Evolutionary conservation across 2,329 filamentous ascomycete species (phyloP), one percentile per base, ranked within the genome.

Genomic region (Phoma sp.): DNA sequence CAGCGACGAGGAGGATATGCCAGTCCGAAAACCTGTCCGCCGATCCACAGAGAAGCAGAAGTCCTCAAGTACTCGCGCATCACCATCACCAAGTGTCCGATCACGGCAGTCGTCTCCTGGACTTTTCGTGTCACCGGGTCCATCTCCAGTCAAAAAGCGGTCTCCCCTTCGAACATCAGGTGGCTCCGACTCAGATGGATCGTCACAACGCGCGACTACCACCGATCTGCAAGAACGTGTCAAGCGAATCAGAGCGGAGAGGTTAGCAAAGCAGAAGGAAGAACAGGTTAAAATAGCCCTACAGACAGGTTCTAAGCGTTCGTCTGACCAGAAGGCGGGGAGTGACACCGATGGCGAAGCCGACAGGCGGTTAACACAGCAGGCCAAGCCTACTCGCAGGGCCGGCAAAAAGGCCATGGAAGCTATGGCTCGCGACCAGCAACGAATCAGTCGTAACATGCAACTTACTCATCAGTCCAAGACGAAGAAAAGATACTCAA

Each of bases 401-500:
- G 93, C 95, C 0, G 93, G 93, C 78, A 98, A 93, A 78, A 97
- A 92, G 76, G 95, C 95, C 0, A 74, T 97, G 34, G 91, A 97
- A 71, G 93, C 98, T 64, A 97, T 99, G 89, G 89, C 90, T 65
- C 86, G 92, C 7, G 95, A 99, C 76, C 97, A 93, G 1, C 95
- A 99, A 77, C 87, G 95, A 25, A 85, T 99, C 78, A 88, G 86
- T 62, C 85, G 95, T 61, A 96, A 90, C 69, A 90, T 96, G 85
- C 93, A 98, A 74, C 83, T 99, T 42, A 86, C 90, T 1, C 93
- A 98, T 74, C 88, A 96, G 71, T 90, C 91, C 20, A 91, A 88
- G 77, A 79, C 92, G 1, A 93, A 90, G 75, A 98, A 95, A 81
- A 96, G 92, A 77, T 90, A 96, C 60, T 87, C 88, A 6, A 95